Evolutionary conservation across 176 grass and related monocot genomes (phyloP), one percentile per base, ranked within the genome.

Genomic region (Melocanna baccifera): DNA sequence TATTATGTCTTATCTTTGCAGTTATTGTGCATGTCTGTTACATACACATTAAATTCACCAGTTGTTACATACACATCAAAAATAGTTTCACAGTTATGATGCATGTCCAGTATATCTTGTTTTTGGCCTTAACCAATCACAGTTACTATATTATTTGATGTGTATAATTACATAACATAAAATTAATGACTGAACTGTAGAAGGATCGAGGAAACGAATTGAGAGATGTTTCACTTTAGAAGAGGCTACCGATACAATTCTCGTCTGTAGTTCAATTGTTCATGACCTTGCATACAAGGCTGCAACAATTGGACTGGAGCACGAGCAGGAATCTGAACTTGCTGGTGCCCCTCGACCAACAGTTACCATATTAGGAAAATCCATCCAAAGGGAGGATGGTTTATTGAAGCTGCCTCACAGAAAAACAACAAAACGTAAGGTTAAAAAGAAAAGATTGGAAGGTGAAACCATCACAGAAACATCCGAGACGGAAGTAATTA

Each of bases 371-470:
- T 57, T 88, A 26, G 87, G 68, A 69, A 88, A 84, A 29, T 87
- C 91, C 41, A 18, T 76, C 59, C n/a, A 72, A 25, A 81, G 81
- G 70, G 81, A 86, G 45, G 89, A 91, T 41, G 29, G 81, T 75
- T 68, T 88, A 53, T 69, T 30, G 14, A 86, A 88, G 66, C 64
- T 68, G 15, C 72, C 89, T 19, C 55, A 81, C 13, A 94, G 88
- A 85, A 50, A 81, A 42, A 74, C 87, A 22, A 51, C 85, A 19
- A 81, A 91, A 56, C 81, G 89, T n/a, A 94, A 87, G 75, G 90
- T 97, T 50, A 94, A 94, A 85, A 86, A 90, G 56, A 97, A 97
- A 86, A 89, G 90, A 73, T 87, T 92, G 67, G 95, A 97, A 81
- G 77, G 73, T 11, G 92, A 93, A 67, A 86, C 45, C 20, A 50